Evolutionary conservation across 371 early-diverging fungal species (phyloP).

Genomic region (Homolaphlyctis polyrhiza): DNA sequence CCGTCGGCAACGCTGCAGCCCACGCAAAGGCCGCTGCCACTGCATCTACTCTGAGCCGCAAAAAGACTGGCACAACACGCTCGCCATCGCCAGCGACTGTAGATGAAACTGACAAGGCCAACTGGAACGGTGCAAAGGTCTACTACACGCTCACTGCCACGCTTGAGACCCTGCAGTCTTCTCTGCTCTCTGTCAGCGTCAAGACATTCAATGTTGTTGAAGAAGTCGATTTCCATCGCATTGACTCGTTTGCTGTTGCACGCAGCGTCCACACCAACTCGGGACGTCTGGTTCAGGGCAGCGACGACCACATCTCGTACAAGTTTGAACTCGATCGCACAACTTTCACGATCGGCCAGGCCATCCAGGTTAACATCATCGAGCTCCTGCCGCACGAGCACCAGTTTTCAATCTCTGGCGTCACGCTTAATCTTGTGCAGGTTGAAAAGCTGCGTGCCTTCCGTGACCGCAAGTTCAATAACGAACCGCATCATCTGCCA

Average conservation of each 20-base stretch:
- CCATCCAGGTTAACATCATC: not conserved
- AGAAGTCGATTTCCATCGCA: not conserved
- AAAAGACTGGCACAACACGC: not conserved
- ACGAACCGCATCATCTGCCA: too few relatives aligned
- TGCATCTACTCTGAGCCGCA: not conserved
- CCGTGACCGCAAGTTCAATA: not conserved
- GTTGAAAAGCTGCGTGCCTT: not conserved
- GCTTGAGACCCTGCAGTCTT: not conserved
- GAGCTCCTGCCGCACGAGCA: not conserved
- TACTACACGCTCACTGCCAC: conserved; percentile 1
- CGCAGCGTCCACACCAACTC: not conserved
- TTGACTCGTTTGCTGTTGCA: not conserved
- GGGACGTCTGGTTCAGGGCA: not conserved
- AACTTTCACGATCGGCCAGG: not conserved
- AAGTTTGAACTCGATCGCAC: conserved; percentile 3
- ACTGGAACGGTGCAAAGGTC: not conserved
- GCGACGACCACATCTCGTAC: not conserved
- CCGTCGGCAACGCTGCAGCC: not conserved
- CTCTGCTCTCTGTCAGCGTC: not conserved
- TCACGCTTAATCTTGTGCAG: conserved; percentile 1
- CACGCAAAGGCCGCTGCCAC: not conserved
- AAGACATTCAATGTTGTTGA: not conserved
- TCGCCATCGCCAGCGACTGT: not conserved
- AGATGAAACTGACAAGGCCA: not conserved
- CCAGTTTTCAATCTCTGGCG: not conserved